Evolutionary conservation across 1,284 basidiomycete genomes (phyloP).

Genomic region (Apiotrichum laibachii): DNA sequence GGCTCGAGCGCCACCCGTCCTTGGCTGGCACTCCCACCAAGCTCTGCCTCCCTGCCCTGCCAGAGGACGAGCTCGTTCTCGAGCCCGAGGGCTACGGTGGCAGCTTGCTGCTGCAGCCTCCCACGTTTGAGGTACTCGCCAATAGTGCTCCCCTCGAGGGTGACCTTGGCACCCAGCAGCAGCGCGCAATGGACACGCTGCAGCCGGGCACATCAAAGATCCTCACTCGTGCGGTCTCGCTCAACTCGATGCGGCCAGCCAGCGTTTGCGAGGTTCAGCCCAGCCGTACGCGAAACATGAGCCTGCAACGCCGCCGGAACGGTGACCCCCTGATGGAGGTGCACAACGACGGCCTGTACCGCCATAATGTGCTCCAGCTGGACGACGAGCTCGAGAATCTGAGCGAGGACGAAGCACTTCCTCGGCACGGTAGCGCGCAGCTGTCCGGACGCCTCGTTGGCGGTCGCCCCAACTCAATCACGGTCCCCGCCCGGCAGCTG

Average conservation of each 20-base stretch:
- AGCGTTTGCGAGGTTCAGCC: neutral
- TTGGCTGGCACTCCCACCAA: conserved; percentile 11
- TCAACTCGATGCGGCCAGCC: conserved; percentile 9
- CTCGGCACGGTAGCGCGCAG: too few relatives aligned
- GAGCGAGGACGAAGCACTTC: too few relatives aligned
- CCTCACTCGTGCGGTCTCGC: conserved; percentile 11
- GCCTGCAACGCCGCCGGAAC: neutral
- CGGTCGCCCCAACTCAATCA: neutral
- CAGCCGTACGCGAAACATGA: neutral
- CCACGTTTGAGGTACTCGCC: neutral
- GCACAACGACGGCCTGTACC: neutral
- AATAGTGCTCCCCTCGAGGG: neutral
- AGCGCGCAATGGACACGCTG: conserved; percentile 10
- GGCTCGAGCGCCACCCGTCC: conserved; percentile 9
- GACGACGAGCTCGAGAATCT: too few relatives aligned
- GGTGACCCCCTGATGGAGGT: neutral
- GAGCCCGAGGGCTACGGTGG: neutral
- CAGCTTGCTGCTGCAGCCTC: neutral
- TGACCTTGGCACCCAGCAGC: conserved; percentile 7
- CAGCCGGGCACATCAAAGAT: conserved; percentile 5
- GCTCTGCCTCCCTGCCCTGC: conserved; percentile 14
- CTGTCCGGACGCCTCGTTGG: too few relatives aligned
- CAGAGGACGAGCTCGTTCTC: conserved; percentile 9
- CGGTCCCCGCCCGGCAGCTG: neutral
- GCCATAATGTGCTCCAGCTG: too few relatives aligned